Evolutionary conservation across 495 filamentous ascomycete species (phyloP), one percentile per base, ranked within the genome.

Genomic region (Lophiostoma macrostomum): DNA sequence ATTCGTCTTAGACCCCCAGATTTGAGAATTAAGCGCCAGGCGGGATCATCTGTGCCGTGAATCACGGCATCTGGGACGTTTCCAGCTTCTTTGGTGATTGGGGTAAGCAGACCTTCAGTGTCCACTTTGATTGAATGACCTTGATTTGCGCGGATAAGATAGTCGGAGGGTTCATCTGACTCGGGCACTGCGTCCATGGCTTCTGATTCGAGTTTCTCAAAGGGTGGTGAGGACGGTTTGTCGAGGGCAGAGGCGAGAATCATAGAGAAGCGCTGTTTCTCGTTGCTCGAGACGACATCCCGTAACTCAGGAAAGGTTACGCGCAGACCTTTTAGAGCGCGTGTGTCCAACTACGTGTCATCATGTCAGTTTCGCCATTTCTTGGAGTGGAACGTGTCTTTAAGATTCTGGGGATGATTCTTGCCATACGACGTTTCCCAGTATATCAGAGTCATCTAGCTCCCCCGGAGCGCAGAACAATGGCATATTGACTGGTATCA

Each of bases 71-170:
- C 69, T 0, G 90, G 88, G 5, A 90, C 56, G 46, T 80, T 76
- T 2, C 56, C 63, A 1, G 63, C 63, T 16, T 70, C 69, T 19
- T 69, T 67, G 18, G 71, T 84, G 58, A 96, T 68, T 11, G 83
- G 82, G 14, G 74, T 78, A 12, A 93, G 81, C 13, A 94, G 76
- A 0, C 76, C 75, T 20, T 83, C 80, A 23, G 79, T 79, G 19
- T 85, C 82, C 35, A 98, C 70, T 39, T 73, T 75, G 67, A 90
- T 80, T 61, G 74, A 79, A 73, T 96, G 93, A 40, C 93, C 93
- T 72, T 98, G 93, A 56, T 88, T 93, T 1, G 93, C 93, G 64
- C 93, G 90, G 73, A 98, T 95, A 12, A 95, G 73, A 74, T 81
- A 97, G 65, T 87, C 72, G 1, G 77, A 65, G 0, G 87, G 80